Evolutionary conservation across 2,329 filamentous ascomycete species (phyloP), one percentile per base, ranked within the genome.

Genomic region (Akanthomyces lecanii): DNA sequence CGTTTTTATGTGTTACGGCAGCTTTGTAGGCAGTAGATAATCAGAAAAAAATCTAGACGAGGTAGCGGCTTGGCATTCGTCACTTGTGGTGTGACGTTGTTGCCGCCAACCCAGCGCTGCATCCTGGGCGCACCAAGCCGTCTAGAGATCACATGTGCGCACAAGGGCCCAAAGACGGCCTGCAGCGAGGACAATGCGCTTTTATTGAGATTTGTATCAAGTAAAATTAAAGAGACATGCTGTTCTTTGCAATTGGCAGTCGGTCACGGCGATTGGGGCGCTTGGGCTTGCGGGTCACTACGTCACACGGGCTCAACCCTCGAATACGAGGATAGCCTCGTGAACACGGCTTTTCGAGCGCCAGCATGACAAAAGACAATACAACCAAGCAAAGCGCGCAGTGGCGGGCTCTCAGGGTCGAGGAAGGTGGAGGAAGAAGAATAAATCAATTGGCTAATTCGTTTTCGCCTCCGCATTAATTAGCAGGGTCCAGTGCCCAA

Each of bases 11-110:
- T 40, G 38, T 40, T 16, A 12, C 38, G 12, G 12, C 38, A 10
- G 21, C 8, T 25, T 14, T 51, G 14, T 11, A 21, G 44, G n/a
- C 33, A 36, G 6, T 21, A 47, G 18, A 47, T 10, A n/a, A 54
- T 6, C 8, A 10, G 21, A 54, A 11, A 10, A 10, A 16, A 45
- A 21, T 21, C 16, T 16, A 14, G 40, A 45, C n/a, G 18, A 8
- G 42, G 4, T 40, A n/a, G 33, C 12, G 51, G 30, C 56, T 50
- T 59, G 55, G 55, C 55, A 50, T 30, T 36, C 21, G 55, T 58
- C 44, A 58, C 30, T 36, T 3, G 18, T 58, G 28, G 28, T 28
- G 18, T 40, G 28, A n/a, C n/a, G 25, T 4, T 45, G n/a, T 11
- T 59, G 42, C 56, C 11, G 44, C 42, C 25, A 6, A 8, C 33